Evolutionary conservation across 108 stramenopile genomes (phyloP), one percentile per base, ranked within the genome.

Genomic region (Skeletonema tropicum): DNA sequence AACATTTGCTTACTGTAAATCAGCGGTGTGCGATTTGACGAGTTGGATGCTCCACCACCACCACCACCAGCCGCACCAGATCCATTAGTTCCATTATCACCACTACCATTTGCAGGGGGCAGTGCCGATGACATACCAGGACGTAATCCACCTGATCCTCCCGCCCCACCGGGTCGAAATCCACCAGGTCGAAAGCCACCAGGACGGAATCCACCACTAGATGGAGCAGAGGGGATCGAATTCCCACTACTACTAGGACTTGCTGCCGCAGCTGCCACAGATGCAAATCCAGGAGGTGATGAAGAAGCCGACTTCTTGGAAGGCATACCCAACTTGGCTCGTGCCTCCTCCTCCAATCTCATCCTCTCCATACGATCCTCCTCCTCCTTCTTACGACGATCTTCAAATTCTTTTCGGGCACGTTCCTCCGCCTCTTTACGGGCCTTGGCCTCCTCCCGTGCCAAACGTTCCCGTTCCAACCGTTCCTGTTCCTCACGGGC

Each of bases 1-100:
- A 81, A 52, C 57, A 71, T 79, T 48, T 79, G 63, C 73, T 83
- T 83, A 74, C 73, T 75, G 52, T 83, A 79, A 36, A 83, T 83
- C 13, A 69, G 36, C 15, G 82, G 77, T 32, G 49, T 14, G 7
- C 78, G 72, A 52, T 74, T 68, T 1, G 66, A 55, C 0, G 52
- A 55, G 23, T 5, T 21, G 9, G 52, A 6, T 23, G 14, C 23
- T 19, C 55, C 21, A 26, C 11, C 57, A 26, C 21, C 63, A 9
- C 30, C 73, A 58, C 31, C 58, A 31, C 15, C 26, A 29, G 1
- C 26, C 26, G 26, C 26, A 29, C 26, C 26, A 29, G 26, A 29
- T 29, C 26, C 26, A 29, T 29, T 29, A 1, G 26, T 29, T 29
- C 26, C 26, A 29, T 1, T 2, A 29, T 29, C 57, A 26, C 21